phyloP scores from a whole-genome alignment of 768 basidiomycete species.

The Lactifluus hygrophoroides region DNA sequence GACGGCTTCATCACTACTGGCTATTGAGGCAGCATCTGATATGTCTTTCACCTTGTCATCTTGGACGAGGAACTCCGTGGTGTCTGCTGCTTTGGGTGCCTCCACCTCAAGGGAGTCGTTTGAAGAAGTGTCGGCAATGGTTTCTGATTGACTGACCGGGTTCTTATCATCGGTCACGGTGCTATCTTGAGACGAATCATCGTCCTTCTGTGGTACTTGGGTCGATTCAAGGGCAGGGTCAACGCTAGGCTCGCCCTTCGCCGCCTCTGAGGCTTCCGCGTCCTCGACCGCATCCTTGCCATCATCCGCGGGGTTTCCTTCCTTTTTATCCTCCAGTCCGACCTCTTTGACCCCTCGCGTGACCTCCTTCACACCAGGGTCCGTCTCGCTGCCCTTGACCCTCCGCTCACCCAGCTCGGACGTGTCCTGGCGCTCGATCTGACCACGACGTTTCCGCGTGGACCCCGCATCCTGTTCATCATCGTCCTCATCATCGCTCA shows the following conservation, averaged over 20 bases:
- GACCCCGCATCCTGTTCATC: slow-evolving; percentile 22
- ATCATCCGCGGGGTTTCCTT: background rate
- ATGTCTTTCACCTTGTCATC: background rate
- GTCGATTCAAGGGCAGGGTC: background rate
- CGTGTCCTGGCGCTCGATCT: slow-evolving; percentile 15
- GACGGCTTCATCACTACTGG: background rate
- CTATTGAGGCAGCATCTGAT: background rate
- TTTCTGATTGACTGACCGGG: background rate
- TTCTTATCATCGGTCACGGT: slow-evolving; percentile 2
- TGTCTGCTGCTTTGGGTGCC: background rate
- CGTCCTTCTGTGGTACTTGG: background rate
- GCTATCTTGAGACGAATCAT: background rate
- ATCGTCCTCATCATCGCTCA: slow-evolving; percentile 37
- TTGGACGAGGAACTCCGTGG: background rate
- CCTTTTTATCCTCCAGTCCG: slow-evolving; percentile 41
- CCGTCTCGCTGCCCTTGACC: slow-evolving; percentile 33
- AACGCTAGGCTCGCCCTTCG: background rate
- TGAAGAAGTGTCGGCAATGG: background rate
- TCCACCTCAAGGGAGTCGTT: background rate
- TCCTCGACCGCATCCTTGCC: background rate
- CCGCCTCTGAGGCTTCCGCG: background rate
- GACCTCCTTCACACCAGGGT: slow-evolving; percentile 55
- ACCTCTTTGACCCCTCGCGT: slow-evolving; percentile 63
- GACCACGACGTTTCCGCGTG: slow-evolving; percentile 18
- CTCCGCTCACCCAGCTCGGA: slow-evolving; percentile 23